A percentile compares a stretch with the other conserved stretches of the same genome.
phyloP scores from a whole-genome alignment of 2,329 filamentous ascomycete species.

The Neodidymelliopsis sp. region DNA sequence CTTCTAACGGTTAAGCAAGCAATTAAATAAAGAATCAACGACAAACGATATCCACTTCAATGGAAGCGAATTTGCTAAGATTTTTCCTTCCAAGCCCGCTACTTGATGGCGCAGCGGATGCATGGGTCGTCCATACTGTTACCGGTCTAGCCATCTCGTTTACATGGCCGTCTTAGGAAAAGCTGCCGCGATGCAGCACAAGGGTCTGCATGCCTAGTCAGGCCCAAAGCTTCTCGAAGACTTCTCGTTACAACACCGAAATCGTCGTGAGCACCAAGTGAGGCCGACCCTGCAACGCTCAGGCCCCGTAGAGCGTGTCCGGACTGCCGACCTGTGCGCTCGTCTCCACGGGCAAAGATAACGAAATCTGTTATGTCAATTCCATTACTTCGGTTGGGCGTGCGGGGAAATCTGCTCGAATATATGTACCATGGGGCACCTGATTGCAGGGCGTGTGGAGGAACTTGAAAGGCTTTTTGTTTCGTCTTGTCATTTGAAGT shows the following conservation, averaged over 20 bases:
- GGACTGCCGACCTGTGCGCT: constrained; percentile 14
- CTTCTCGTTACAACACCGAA: constrained; percentile 18
- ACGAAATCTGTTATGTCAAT: constrained; percentile 21
- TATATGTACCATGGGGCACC: constrained; percentile 23
- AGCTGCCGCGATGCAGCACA: constrained; percentile 14
- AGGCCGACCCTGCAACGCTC: constrained; percentile 17
- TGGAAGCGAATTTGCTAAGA: constrained; percentile 7
- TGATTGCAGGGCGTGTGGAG: constrained; percentile 8
- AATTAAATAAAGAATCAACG: constrained; percentile 18
- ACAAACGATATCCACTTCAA: constrained; percentile 19
- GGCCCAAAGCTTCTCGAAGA: constrained; percentile 12
- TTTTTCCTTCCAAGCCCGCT: constrained; percentile 12
- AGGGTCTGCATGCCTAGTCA: constrained; percentile 17
- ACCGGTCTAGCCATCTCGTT: neutral
- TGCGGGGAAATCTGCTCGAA: constrained; percentile 13
- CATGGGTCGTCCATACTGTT: neutral
- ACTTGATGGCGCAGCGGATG: constrained; percentile 5
- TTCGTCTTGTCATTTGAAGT: neutral
- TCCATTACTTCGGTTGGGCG: constrained; percentile 14
- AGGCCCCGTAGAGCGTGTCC: constrained; percentile 4
- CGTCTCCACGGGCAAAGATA: constrained; percentile 18
- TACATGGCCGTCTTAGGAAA: neutral
- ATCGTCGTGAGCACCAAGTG: constrained; percentile 14
- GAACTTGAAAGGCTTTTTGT: neutral
- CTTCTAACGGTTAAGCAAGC: constrained; percentile 13